These are phyloP conservation scores for Lathyrus tuberosus DNA, from an alignment of 306 rosid species.

Conservation along the genomic window DNA sequence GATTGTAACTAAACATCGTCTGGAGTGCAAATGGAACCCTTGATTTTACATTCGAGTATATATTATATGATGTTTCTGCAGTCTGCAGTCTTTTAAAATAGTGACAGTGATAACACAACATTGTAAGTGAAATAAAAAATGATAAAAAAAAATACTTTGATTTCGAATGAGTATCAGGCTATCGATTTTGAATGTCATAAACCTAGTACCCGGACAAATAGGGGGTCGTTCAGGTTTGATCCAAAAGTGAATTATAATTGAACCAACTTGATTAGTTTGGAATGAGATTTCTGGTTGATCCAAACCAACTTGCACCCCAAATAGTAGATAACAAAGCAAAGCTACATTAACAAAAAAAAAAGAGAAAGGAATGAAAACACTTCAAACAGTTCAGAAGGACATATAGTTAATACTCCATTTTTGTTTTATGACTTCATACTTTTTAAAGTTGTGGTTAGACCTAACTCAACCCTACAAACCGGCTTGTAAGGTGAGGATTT, in stretches of 20 bases:
- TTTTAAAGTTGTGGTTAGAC: too few relatives aligned
- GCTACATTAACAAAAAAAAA: neutral
- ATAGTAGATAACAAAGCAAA: neutral
- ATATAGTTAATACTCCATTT: neutral
- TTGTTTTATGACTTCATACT: neutral
- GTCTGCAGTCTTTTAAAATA: neutral
- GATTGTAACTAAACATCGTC: neutral
- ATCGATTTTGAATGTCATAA: neutral
- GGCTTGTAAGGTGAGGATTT: too few relatives aligned
- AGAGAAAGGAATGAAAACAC: neutral
- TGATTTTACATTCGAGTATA: neutral
- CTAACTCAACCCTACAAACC: too few relatives aligned
- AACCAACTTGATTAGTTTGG: neutral
- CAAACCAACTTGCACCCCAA: neutral
- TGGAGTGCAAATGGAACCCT: neutral
- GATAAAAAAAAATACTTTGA: neutral
- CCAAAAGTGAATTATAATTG: neutral
- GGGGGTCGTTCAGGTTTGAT: neutral
- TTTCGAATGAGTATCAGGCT: neutral
- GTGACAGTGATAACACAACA: neutral
- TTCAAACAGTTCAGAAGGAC: neutral
- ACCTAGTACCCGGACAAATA: neutral
- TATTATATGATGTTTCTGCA: neutral
- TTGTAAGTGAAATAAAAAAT: neutral
- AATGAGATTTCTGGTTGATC: neutral